Evolutionary conservation across 768 basidiomycete genomes (phyloP), one percentile per base, ranked within the genome.

Genomic region (Lactarius hatsudake): DNA sequence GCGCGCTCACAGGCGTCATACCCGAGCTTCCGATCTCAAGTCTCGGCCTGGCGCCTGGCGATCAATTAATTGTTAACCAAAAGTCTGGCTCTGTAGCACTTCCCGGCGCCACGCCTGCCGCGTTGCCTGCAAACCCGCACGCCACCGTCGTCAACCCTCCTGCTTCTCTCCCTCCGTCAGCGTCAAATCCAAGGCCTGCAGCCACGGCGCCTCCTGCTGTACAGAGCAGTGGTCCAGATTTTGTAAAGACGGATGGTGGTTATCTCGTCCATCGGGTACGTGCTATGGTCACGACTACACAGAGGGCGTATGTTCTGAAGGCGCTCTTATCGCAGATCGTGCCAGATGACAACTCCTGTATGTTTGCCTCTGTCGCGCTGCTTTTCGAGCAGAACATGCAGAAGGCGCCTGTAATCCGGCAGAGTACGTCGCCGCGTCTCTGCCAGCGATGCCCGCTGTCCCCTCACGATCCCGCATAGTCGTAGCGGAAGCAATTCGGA

Each of bases 291-390:
- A 15, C 51, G 56, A 42, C 42, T 56, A n/a, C 32, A 15, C 17
- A 7, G 1, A 43, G 36, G 36, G 59, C 15, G 57, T 40, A 34
- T 12, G 28, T n/a, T 23, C 34, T 72, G 53, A 48, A 28, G 42
- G 69, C 40, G 56, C 69, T 42, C 62, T n/a, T 4, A 38, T 42
- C 30, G 43, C 69, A 91, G 86, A 82, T 94, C 63, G 93, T 96
- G 20, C 96, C 95, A n/a, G 96, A 98, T 73, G 96, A 98, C 78
- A 98, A 98, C 73, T 91, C 94, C 1, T 98, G 96, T 76, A 80
- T 98, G 36, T 98, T 98, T 79, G 90, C 90, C 3, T 87, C 94
- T 3, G 81, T 93, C 55, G 93, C 91, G 18, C 79, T 96, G 51
- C 80, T 96, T 1, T 96, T 98, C 72, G 87, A 90, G 73, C 94